Conservation (phyloP, 1,284 basidiomycete genomes). For the Melanopsichium pennsylvanicum region DNA sequence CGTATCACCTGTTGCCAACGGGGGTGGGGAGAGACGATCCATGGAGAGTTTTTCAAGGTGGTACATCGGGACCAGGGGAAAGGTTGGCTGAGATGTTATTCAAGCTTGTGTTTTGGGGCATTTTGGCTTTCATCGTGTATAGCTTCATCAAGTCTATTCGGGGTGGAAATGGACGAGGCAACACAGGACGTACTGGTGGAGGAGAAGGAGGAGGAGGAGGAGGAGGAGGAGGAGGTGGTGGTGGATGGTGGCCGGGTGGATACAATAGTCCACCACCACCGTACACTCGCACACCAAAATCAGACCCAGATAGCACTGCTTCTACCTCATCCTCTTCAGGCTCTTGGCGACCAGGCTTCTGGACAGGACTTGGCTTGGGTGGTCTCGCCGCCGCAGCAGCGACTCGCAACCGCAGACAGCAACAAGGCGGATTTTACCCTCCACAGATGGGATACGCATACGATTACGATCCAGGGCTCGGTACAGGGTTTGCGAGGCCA, state of each 20-base stretch:
- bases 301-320: slow-evolving; percentile 3
- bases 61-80: slow-evolving; percentile 19
- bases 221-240: slow-evolving; percentile 64
- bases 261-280: slow-evolving; percentile 75
- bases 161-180: slow-evolving; percentile 15
- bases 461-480: slow-evolving; percentile 1
- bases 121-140: slow-evolving; percentile 32
- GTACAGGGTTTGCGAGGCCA: not conserved
- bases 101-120: slow-evolving; percentile 71
- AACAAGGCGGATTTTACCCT: not conserved
- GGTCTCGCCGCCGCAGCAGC: slow-evolving; percentile 36
- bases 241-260: slow-evolving; percentile 38
- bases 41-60: slow-evolving; percentile 2
- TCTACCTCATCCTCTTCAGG: slow-evolving; percentile 1
- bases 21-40: slow-evolving; percentile 14
- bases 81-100: slow-evolving; percentile 69
- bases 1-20: slow-evolving; percentile 39
- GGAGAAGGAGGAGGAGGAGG: slow-evolving; percentile 59
- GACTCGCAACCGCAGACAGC: slow-evolving; percentile 4
- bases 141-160: slow-evolving; percentile 23
- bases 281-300: slow-evolving; percentile 71
- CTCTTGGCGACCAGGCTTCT: slow-evolving; percentile 56
- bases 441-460: not conserved
- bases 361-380: slow-evolving; percentile 49
- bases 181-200: slow-evolving; percentile 50